Conservation (phyloP, 768 basidiomycete species). For the Dioszegia hungarica region DNA sequence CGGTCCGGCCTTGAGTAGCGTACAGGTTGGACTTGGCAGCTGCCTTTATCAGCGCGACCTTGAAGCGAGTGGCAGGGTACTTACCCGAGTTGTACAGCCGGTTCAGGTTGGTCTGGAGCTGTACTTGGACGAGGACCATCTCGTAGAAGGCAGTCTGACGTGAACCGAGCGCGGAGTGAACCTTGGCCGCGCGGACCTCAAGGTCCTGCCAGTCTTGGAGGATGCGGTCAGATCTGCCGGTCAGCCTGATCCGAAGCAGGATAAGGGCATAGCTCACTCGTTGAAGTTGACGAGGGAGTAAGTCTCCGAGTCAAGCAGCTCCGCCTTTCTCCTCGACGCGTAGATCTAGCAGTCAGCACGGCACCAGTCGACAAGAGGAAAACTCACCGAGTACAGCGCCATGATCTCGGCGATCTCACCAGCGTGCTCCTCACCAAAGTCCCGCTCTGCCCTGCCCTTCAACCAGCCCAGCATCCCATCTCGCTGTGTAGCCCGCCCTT, state of each 20-base stretch:
- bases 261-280: too few relatives aligned
- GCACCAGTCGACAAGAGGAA: not conserved
- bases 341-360: conserved; percentile 52
- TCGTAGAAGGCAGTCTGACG: conserved; percentile 65
- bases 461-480: conserved; percentile 58
- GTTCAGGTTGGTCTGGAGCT: conserved; percentile 57
- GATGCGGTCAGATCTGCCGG: conserved; percentile 58
- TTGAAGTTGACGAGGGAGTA: conserved; percentile 64
- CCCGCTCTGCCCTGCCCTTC: conserved; percentile 59
- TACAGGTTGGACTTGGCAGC: conserved; percentile 59
- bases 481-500: conserved; percentile 56
- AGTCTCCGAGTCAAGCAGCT: conserved; percentile 61
- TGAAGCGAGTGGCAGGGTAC: not conserved
- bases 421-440: conserved; percentile 56
- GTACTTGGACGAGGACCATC: conserved; percentile 52
- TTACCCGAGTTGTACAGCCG: conserved; percentile 9
- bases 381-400: conserved; percentile 34
- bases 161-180: conserved; percentile 56
- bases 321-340: conserved; percentile 59
- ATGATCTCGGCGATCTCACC: conserved; percentile 56
- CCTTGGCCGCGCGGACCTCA: conserved; percentile 54
- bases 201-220: conserved; percentile 56
- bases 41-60: not conserved
- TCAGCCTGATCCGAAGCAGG: conserved; percentile 4
- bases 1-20: conserved; percentile 62